A percentile compares a stretch with the other conserved stretches of the same genome.
phyloP scores from a whole-genome alignment of 2,329 filamentous ascomycete species.

The Seiridium unicorne region DNA sequence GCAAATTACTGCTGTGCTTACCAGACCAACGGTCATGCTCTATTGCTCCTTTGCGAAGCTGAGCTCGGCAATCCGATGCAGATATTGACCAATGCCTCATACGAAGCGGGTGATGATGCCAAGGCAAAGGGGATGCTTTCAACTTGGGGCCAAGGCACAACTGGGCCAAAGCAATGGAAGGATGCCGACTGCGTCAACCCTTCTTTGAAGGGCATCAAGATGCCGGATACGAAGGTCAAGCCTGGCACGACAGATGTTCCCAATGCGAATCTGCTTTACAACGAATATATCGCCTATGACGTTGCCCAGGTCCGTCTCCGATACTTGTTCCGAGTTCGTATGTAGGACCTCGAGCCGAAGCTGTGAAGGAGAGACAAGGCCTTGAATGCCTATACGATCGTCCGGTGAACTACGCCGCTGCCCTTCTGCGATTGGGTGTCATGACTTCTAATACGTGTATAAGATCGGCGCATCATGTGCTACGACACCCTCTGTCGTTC shows the following conservation, averaged over 20 bases:
- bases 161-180: conserved; percentile 69
- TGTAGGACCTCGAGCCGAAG: conserved; percentile 29
- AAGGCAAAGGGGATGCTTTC: conserved; percentile 58
- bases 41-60: conserved; percentile 82
- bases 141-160: conserved; percentile 69
- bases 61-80: conserved; percentile 76
- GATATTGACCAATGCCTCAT: conserved; percentile 56
- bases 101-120: conserved; percentile 62
- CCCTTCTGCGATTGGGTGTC: no score
- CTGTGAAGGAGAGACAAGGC: not conserved
- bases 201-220: conserved; percentile 64
- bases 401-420: no score
- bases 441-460: no score
- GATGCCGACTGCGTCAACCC: conserved; percentile 68
- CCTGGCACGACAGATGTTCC: conserved; percentile 47
- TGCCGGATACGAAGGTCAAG: conserved; percentile 52
- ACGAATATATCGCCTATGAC: conserved; percentile 74
- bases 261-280: conserved; percentile 57
- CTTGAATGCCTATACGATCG: no score
- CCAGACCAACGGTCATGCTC: conserved; percentile 65
- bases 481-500: no score
- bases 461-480: no score
- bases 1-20: conserved; percentile 70
- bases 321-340: conserved; percentile 65
- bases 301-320: conserved; percentile 67